Percentiles rank a stretch among this genome's conserved stretches.
These are phyloP conservation scores for Leucocoprinus leucothites DNA, from an alignment of 768 basidiomycete species.

Conservation along the genomic window DNA sequence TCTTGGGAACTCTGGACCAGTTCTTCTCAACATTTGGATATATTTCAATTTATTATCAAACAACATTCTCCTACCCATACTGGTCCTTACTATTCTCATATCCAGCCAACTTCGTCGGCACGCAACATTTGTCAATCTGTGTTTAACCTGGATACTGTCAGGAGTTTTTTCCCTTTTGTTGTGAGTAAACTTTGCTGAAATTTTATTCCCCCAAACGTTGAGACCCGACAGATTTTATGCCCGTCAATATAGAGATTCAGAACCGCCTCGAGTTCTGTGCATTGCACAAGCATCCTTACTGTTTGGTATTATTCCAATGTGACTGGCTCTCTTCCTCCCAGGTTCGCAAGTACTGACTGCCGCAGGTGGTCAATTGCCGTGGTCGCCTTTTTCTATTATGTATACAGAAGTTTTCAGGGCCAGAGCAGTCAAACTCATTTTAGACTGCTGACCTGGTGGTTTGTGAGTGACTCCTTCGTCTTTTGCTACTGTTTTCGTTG, in stretches of 20 bases:
- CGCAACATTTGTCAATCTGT: conserved; percentile 42
- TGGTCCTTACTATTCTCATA: conserved; percentile 41
- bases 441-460: conserved; percentile 16
- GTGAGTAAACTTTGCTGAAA: conserved; percentile 23
- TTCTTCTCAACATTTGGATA: conserved; percentile 36
- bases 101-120: conserved; percentile 35
- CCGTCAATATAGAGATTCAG: conserved; percentile 27
- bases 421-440: conserved; percentile 5
- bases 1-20: conserved; percentile 12
- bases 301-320: conserved; percentile 38
- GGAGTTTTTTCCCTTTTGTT: conserved; percentile 40
- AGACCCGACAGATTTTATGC: conserved; percentile 36
- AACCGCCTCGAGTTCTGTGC: conserved; percentile 37
- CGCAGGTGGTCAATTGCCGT: conserved; percentile 35
- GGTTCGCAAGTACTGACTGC: background rate
- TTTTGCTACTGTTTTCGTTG: background rate
- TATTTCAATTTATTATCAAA: conserved; percentile 43
- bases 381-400: conserved; percentile 30
- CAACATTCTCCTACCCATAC: conserved; percentile 40
- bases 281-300: conserved; percentile 41
- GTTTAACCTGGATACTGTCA: conserved; percentile 44
- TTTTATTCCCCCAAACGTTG: background rate
- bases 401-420: conserved; percentile 19
- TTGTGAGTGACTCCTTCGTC: conserved; percentile 17
- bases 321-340: conserved; percentile 1